Percentiles rank a stretch among this genome's conserved stretches.
Conservation (phyloP, 192 early-diverging fungal species). For the Gonapodya sp. region DNA sequence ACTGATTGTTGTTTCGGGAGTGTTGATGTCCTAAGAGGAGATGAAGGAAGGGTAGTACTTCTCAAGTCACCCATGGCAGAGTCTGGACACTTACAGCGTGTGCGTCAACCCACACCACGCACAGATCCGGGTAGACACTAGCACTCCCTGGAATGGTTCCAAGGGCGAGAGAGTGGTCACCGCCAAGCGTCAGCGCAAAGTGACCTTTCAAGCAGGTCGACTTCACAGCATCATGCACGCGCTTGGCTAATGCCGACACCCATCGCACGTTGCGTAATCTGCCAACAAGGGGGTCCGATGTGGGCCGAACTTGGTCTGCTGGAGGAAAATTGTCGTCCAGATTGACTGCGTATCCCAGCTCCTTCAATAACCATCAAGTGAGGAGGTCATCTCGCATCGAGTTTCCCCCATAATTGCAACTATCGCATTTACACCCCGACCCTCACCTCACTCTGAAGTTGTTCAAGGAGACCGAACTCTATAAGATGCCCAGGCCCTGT, state of each 20-base stretch:
- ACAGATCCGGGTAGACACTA: constrained; percentile 63
- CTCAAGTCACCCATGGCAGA: background rate
- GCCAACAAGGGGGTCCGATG: constrained; percentile 57
- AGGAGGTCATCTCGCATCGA: no score
- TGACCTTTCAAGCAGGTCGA: constrained; percentile 51
- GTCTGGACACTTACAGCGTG: constrained; percentile 59
- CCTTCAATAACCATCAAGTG: no score
- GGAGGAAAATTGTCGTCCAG: constrained; percentile 63
- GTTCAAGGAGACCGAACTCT: constrained; percentile 73
- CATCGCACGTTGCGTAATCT: constrained; percentile 77
- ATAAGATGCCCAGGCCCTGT: constrained; percentile 73
- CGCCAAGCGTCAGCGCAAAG: constrained; percentile 85
- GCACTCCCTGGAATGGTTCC: constrained; percentile 77
- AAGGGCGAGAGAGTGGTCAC: constrained; percentile 90
- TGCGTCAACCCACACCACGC: constrained; percentile 92
- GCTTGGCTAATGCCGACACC: constrained; percentile 67
- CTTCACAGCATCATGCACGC: constrained; percentile 54
- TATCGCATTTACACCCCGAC: no score
- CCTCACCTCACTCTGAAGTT: constrained; percentile 43
- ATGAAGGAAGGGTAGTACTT: constrained; percentile 11
- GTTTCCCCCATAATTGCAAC: no score
- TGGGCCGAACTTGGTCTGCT: constrained; percentile 56
- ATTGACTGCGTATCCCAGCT: constrained; percentile 68
- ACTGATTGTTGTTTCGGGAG: constrained; percentile 70
- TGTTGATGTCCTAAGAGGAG: constrained; percentile 77